phyloP scores from a whole-genome alignment of 2,329 filamentous ascomycete genomes.

The Dryadomyces quercivorus region DNA sequence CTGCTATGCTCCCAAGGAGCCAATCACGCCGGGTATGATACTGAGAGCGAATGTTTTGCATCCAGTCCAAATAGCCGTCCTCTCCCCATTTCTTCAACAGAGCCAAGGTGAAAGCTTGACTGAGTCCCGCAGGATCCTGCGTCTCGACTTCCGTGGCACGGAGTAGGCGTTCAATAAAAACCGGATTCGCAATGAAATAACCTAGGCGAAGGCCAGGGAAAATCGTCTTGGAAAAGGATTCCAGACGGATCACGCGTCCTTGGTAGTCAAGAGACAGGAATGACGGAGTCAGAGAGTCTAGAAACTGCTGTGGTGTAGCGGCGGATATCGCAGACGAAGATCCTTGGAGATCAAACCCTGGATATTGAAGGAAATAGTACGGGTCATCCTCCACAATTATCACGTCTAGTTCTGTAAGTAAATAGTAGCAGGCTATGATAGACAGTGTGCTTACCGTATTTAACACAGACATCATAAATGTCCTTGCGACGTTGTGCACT shows the following conservation, averaged over 20 bases:
- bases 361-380: constrained; percentile 18
- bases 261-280: constrained; percentile 16
- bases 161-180: constrained; percentile 18
- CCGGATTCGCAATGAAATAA: constrained; percentile 39
- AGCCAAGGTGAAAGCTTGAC: constrained; percentile 30
- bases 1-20: constrained; percentile 42
- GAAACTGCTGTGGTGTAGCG: constrained; percentile 7
- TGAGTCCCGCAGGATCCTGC: constrained; percentile 57
- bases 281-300: constrained; percentile 12
- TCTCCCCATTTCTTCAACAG: constrained; percentile 55
- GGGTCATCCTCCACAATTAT: constrained; percentile 60
- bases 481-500: constrained; percentile 40
- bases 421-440: too few relatives aligned
- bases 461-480: constrained; percentile 34
- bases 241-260: constrained; percentile 39
- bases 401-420: constrained; percentile 7
- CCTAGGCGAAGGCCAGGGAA: constrained; percentile 53
- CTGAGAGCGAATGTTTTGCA: constrained; percentile 54
- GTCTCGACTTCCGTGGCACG: constrained; percentile 35
- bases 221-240: constrained; percentile 63
- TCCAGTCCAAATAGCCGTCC: constrained; percentile 61
- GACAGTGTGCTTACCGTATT: constrained; percentile 20
- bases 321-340: not conserved
- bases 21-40: constrained; percentile 56
- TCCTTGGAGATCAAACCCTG: constrained; percentile 3